A percentile compares a stretch with the other conserved stretches of the same genome.
Evolutionary conservation across 495 filamentous ascomycete species (phyloP).

Genomic region (Talaromyces adpressus): DNA sequence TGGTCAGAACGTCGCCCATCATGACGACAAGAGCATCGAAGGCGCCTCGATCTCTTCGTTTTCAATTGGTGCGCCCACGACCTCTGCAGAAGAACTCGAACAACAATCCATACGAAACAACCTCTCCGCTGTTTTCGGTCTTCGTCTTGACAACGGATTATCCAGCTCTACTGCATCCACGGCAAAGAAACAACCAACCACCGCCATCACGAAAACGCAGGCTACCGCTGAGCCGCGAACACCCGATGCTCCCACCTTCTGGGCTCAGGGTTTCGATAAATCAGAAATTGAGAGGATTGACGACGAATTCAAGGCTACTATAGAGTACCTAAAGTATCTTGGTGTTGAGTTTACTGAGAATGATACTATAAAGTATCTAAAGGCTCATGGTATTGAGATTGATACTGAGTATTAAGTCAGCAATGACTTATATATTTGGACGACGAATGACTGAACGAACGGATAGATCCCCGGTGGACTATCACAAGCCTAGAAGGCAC

Average conservation of each 20-base stretch:
- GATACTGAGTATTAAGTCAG: not conserved
- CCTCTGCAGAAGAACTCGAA: not conserved
- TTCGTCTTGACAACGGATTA: not conserved
- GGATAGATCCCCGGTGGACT: not conserved
- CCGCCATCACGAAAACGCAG: not conserved
- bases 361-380: not conserved
- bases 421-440: not conserved
- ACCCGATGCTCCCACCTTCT: not conserved
- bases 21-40: not conserved
- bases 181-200: not conserved
- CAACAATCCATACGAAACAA: not conserved
- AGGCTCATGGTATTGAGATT: not conserved
- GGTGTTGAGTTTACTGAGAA: not conserved
- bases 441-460: not conserved
- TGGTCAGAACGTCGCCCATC: not conserved
- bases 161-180: not conserved
- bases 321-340: not conserved
- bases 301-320: not conserved
- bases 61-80: not conserved
- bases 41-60: not conserved
- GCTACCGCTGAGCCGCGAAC: not conserved
- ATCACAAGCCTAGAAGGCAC: not conserved
- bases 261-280: not conserved
- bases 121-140: not conserved
- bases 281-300: not conserved